These are phyloP conservation scores for Leccinum griseonigrum DNA, from an alignment of 1,284 basidiomycete species.

Conservation along the genomic window DNA sequence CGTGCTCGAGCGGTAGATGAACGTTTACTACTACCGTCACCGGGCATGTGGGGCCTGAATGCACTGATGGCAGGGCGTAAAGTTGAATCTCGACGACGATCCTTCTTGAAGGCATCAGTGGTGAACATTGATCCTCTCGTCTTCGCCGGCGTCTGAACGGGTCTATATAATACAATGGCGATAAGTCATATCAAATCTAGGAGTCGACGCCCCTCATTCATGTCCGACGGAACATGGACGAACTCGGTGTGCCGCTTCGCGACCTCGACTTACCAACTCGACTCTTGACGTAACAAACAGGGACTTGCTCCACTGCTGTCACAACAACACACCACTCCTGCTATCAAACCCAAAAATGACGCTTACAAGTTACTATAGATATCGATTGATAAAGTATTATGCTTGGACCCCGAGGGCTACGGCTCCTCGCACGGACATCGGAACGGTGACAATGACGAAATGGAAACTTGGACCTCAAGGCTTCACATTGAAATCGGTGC, in stretches of 20 bases:
- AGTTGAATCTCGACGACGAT: not conserved
- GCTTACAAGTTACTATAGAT: not conserved
- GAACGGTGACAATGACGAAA: not conserved
- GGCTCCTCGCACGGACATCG: not conserved
- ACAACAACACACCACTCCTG: not conserved
- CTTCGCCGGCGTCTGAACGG: conserved; percentile 5
- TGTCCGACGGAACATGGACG: conserved; percentile 18
- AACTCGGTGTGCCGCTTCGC: not conserved
- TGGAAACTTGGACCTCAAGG: too few relatives aligned
- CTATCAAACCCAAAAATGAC: not conserved
- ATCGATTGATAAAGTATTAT: too few relatives aligned
- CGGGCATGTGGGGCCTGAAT: not conserved
- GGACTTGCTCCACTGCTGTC: not conserved
- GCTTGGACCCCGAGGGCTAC: too few relatives aligned
- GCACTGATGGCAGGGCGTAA: not conserved
- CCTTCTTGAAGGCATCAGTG: not conserved
- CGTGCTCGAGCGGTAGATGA: not conserved
- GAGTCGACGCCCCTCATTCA: conserved; percentile 13
- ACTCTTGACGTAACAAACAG: conserved; percentile 9
- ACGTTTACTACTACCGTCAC: not conserved
- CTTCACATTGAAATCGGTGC: too few relatives aligned
- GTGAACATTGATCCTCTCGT: conserved; percentile 16
- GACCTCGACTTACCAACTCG: not conserved
- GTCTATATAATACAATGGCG: conserved; percentile 9
- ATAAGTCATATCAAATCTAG: not conserved